phyloP scores from a whole-genome alignment of 495 filamentous ascomycete species.

The Penicillium arizonense region DNA sequence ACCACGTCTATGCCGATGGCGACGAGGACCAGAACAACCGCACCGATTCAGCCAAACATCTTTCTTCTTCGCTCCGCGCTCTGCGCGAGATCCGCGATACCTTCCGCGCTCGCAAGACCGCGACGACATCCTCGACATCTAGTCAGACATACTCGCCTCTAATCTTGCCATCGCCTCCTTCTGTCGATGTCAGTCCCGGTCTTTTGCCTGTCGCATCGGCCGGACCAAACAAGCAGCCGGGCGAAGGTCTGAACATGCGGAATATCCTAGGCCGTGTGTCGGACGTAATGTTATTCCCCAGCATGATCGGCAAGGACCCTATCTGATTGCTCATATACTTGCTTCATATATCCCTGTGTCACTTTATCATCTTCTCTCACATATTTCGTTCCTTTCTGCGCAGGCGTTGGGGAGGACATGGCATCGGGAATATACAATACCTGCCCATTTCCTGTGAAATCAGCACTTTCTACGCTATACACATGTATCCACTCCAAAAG shows the following conservation, averaged over 20 bases:
- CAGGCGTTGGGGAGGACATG: background rate
- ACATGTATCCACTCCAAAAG: background rate
- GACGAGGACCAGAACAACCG: conserved; percentile 27
- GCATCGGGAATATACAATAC: background rate
- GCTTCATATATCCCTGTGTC: background rate
- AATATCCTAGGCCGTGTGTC: conserved; percentile 35
- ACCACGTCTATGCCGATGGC: conserved; percentile 41
- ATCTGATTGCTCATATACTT: background rate
- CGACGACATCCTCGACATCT: background rate
- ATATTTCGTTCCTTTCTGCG: background rate
- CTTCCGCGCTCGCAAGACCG: conserved; percentile 23
- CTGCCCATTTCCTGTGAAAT: background rate
- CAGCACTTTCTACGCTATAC: background rate
- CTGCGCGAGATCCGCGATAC: conserved; percentile 39
- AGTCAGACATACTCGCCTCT: conserved; percentile 14
- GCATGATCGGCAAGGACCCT: conserved; percentile 24
- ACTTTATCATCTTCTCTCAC: background rate
- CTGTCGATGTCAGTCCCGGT: conserved; percentile 11
- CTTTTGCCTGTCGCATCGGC: conserved; percentile 9
- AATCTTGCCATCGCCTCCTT: conserved; percentile 27
- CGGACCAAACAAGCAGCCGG: background rate
- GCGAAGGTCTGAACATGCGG: conserved; percentile 26
- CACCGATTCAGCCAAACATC: conserved; percentile 41
- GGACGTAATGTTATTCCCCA: conserved; percentile 45
- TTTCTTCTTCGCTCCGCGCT: conserved; percentile 39